phyloP scores from a whole-genome alignment of 2,329 filamentous ascomycete species.

The Diaporthe amygdali region DNA sequence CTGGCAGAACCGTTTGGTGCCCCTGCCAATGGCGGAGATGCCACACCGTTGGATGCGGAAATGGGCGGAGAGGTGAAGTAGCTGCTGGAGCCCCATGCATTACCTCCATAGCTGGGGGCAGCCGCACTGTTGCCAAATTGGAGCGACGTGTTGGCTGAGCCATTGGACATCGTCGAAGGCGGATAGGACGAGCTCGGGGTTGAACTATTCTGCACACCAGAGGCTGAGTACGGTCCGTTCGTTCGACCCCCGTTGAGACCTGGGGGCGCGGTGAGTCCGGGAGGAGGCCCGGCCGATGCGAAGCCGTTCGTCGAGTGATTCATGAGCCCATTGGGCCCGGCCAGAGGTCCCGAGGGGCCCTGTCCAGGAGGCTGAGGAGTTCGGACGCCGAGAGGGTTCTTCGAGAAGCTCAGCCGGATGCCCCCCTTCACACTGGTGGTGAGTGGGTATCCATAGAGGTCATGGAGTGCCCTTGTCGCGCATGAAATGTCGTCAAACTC shows the following conservation, averaged over 20 bases:
- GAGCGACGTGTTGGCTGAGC: background rate
- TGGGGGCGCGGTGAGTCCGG: conserved; percentile 78
- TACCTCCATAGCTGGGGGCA: background rate
- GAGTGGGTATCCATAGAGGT: conserved; percentile 84
- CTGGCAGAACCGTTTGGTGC: background rate
- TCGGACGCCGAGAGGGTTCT: conserved; percentile 93
- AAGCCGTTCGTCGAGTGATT: conserved; percentile 62
- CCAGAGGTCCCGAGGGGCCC: conserved; percentile 45
- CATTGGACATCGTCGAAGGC: background rate
- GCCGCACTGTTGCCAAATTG: background rate
- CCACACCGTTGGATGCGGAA: background rate
- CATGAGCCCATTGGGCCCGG: conserved; percentile 65
- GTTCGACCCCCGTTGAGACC: conserved; percentile 57
- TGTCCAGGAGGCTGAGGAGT: conserved; percentile 69
- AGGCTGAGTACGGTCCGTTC: background rate
- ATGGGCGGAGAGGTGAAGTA: background rate
- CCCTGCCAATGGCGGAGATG: background rate
- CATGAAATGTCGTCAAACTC: conserved; percentile 95
- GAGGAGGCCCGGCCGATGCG: conserved; percentile 77
- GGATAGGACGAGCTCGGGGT: conserved; percentile 4
- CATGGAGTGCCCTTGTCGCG: conserved; percentile 87
- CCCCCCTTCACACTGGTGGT: conserved; percentile 95
- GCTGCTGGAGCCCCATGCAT: conserved; percentile 13
- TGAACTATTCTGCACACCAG: conserved; percentile 7
- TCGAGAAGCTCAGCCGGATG: conserved; percentile 94